Conservation (phyloP, 345 rosid genomes). For the Bruguiera sexangula region DNA sequence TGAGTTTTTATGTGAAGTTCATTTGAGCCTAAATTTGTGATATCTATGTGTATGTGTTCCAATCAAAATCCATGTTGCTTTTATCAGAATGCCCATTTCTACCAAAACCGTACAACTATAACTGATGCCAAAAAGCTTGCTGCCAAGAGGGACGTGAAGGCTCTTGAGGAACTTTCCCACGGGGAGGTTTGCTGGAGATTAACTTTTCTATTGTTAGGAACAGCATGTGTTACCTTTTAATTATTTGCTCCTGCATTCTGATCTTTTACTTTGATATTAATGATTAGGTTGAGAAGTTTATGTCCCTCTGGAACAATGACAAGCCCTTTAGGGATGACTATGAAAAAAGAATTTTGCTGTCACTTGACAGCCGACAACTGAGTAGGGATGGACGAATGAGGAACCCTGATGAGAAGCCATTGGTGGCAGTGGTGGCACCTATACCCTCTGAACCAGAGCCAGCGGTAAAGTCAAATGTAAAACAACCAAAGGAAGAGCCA, state of each 20-base stretch:
- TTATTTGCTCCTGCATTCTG: constrained; percentile 9
- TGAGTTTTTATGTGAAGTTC: not conserved
- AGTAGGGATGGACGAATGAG: constrained; percentile 69
- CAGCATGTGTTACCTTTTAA: not conserved
- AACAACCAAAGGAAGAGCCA: constrained; percentile 58
- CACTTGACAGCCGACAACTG: constrained; percentile 57
- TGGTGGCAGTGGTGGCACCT: constrained; percentile 38
- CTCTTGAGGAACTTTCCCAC: constrained; percentile 50
- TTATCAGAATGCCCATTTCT: constrained; percentile 50
- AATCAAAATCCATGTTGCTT: not conserved
- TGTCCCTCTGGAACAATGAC: constrained; percentile 62
- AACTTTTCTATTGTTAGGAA: constrained; percentile 7
- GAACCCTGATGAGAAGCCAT: constrained; percentile 60
- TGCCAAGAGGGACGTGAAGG: constrained; percentile 47
- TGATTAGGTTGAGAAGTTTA: constrained; percentile 68
- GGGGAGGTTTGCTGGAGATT: constrained; percentile 43
- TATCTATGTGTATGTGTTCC: not conserved
- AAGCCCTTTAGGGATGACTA: constrained; percentile 85
- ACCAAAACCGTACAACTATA: constrained; percentile 44
- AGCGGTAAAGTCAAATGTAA: constrained; percentile 45
- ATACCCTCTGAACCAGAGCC: constrained; percentile 35
- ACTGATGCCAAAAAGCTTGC: constrained; percentile 62
- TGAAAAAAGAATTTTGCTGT: constrained; percentile 58
- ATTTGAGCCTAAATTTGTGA: not conserved
- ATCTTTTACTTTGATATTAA: constrained; percentile 17